A percentile compares a stretch with the other conserved stretches of the same genome.
Evolutionary conservation across 1,284 basidiomycete genomes (phyloP).

Genomic region (Apiotrichum sp.): DNA sequence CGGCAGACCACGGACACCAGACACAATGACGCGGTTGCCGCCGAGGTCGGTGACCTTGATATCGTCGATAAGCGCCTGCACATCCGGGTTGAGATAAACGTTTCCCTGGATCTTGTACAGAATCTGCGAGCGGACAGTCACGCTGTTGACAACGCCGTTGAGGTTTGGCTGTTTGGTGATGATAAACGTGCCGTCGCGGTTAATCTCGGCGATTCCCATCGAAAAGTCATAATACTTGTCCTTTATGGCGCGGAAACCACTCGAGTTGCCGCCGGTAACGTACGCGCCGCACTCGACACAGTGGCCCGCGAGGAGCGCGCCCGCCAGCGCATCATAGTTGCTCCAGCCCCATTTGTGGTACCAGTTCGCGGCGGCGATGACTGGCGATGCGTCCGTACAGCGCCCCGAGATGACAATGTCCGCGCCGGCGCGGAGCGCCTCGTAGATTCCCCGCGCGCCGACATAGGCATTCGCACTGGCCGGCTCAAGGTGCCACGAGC

Average conservation of each 20-base stretch:
- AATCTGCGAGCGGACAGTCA: slow-evolving; percentile 14
- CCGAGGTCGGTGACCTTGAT: slow-evolving; percentile 17
- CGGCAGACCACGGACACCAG: slow-evolving; percentile 20
- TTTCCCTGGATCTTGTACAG: slow-evolving; percentile 23
- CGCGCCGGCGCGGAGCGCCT: slow-evolving; percentile 19
- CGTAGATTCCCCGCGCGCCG: slow-evolving; percentile 11
- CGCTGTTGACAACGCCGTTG: slow-evolving; percentile 14
- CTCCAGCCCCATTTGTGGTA: slow-evolving; percentile 21
- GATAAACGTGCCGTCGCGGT: slow-evolving; percentile 18
- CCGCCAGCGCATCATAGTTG: slow-evolving; percentile 20
- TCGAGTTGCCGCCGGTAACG: slow-evolving; percentile 26
- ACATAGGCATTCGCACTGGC: slow-evolving; percentile 14
- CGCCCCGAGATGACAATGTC: slow-evolving; percentile 30
- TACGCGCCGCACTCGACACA: slow-evolving; percentile 24
- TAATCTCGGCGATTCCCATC: slow-evolving; percentile 31
- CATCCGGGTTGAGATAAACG: slow-evolving; percentile 30
- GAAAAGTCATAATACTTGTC: slow-evolving; percentile 20
- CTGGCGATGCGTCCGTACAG: slow-evolving; percentile 25
- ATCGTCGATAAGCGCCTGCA: slow-evolving; percentile 21
- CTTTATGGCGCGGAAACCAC: slow-evolving; percentile 22
- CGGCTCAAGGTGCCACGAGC: slow-evolving; percentile 12
- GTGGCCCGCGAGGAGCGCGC: slow-evolving; percentile 23
- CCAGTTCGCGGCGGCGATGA: slow-evolving; percentile 23
- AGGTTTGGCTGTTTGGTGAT: slow-evolving; percentile 17
- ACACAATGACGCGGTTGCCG: slow-evolving; percentile 19